Evolutionary conservation across 2,329 filamentous ascomycete genomes (phyloP).

Genomic region (Diaporthe sp.): DNA sequence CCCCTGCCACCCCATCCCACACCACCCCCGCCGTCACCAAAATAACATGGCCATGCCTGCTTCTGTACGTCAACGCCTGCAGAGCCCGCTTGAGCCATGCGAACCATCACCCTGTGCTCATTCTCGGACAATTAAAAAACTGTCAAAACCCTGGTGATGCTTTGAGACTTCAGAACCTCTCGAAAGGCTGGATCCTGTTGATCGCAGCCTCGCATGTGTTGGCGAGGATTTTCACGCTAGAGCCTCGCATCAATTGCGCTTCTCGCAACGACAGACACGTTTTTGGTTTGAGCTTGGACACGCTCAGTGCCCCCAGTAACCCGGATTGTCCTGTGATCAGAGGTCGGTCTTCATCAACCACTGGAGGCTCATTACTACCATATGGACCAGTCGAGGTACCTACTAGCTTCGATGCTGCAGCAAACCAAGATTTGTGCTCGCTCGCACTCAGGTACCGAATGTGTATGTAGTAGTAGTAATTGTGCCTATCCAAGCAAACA

Average conservation of each 20-base stretch:
- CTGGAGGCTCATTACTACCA: not conserved
- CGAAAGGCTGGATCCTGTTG: not conserved
- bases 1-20: not conserved
- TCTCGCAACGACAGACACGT: not conserved
- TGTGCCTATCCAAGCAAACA: not conserved
- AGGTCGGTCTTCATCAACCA: not conserved
- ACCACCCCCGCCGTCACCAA: too few species aligned
- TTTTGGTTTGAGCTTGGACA: constrained; percentile 23
- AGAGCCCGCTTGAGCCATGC: not conserved
- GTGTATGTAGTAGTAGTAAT: not conserved
- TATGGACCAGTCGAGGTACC: not conserved
- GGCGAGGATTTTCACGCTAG: not conserved
- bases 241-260: constrained; percentile 15
- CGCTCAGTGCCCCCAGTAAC: not conserved
- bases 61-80: not conserved
- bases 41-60: too few species aligned
- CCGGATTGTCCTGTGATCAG: not conserved
- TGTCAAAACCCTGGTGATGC: too few species aligned
- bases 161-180: not conserved
- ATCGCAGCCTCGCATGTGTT: not conserved
- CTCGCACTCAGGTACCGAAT: not conserved
- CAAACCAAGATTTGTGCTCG: not conserved
- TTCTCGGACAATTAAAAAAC: not conserved
- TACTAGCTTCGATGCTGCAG: not conserved
- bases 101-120: not conserved